Evolutionary conservation across 257 asterid genomes (phyloP), one percentile per base, ranked within the genome.

Genomic region (Haberlea rhodopensis): DNA sequence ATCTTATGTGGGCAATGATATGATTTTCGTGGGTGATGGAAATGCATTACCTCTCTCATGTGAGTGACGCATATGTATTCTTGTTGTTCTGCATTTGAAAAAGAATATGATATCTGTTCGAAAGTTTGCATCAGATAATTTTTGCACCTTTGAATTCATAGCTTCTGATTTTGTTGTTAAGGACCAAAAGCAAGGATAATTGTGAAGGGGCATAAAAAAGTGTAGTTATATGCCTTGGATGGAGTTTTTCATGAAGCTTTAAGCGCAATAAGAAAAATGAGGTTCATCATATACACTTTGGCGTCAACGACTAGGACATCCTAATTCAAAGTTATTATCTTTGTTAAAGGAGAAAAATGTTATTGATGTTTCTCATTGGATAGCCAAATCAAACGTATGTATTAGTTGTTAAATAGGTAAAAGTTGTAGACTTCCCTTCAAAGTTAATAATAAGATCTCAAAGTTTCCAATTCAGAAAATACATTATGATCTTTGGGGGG

Each of bases 261-360:
- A 1, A 16, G 48, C 0, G 28, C 40, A 23, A 8, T 66, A 29
- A 22, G n/a, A 19, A 8, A 32, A 34, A 8, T 0, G 16, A 8
- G 27, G 2, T 1, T 26, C 28, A 1, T 59, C 65, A 6, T 8
- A 13, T 5, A 13, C 31, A 5, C 2, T 57, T 19, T 57, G 72
- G 65, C 72, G 55, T 32, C 32, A 68, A 16, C 29, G 49, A 25
- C 11, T 67, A 1, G 51, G 65, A 1, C 60, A 58, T 6, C 53
- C 53, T 0, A 31, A 45, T 18, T 24, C 16, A 4, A 57, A 27
- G 2, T 5, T 10, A n/a, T n/a, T n/a, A n/a, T n/a, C n/a, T n/a
- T n/a, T n/a, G n/a, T n/a, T n/a, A n/a, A n/a, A n/a, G n/a, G n/a
- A n/a, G n/a, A n/a, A n/a, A n/a, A n/a, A n/a, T n/a, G n/a, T n/a